Evolutionary conservation across 148 eudicot genomes (phyloP), one percentile per base, ranked within the genome.

Genomic region (Rhododendron kiyosumense): DNA sequence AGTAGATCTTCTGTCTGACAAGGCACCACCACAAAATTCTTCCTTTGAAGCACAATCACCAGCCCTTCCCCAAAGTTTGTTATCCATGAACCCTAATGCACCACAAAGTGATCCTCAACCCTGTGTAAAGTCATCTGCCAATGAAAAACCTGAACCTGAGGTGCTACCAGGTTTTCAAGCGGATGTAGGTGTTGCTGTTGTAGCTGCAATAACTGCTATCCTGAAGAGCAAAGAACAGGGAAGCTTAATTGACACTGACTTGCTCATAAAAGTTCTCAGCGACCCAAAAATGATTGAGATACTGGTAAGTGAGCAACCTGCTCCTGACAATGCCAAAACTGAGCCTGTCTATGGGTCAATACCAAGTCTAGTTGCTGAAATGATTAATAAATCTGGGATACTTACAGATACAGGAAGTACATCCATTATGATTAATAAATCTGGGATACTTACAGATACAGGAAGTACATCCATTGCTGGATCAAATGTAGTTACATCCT

Each of bases 231-330:
- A 84, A 22, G 94, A 93, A 69, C 83, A 85, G 43, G 92, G 87
- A 73, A 89, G 88, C 90, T 54, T 85, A 86, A 86, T 94, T 59
- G 97, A 94, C 85, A 85, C 90, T 14, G 86, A 90, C 84, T 86
- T 93, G 82, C 90, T 94, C 69, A 87, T 92, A 69, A 85, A 90
- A 61, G 83, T 93, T 28, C 91, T 94, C 43, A 88, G 84, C 5
- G 91, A 94, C 78, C 94, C 95, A 9, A 85, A 89, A 79, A 86
- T 89, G 87, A 81, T 91, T 2, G 89, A 88, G 78, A 84, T 79
- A 76, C 49, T 94, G 83, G 88, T 87, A n/a, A 82, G 82, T 34
- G 86, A 78, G 80, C 30, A 67, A 32, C 46, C 57, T 45, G 71
- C 86, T 67, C 18, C 82, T 61, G 79, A 82, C 22, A 71, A 43